Percentiles rank a stretch among this genome's conserved stretches.
Conservation (phyloP, 345 rosid species). For the Alliaria petiolata region DNA sequence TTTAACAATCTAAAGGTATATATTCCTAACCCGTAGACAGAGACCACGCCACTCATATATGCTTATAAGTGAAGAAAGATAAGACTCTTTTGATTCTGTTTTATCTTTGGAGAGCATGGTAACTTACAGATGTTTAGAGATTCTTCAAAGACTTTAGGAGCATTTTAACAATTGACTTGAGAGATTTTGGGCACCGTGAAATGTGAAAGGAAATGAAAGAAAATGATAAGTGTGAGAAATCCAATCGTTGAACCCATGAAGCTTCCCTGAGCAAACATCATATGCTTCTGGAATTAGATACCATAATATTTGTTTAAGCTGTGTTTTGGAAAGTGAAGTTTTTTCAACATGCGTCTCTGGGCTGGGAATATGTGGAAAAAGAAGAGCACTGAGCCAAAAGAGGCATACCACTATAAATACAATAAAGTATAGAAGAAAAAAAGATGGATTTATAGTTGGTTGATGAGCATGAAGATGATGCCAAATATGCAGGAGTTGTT, state of each 20-base stretch:
- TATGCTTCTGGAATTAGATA: slow-evolving; percentile 33
- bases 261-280: slow-evolving; percentile 19
- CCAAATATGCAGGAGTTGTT: slow-evolving; percentile 12
- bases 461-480: slow-evolving; percentile 27
- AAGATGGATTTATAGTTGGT: slow-evolving; percentile 1
- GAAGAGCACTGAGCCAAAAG: slow-evolving; percentile 24
- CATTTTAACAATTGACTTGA: slow-evolving; percentile 29
- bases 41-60: slow-evolving; percentile 32
- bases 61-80: slow-evolving; percentile 32
- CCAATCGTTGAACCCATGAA: slow-evolving; percentile 16
- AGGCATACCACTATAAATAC: slow-evolving; percentile 14
- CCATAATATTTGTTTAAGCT: slow-evolving; percentile 34
- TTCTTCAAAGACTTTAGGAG: slow-evolving; percentile 16
- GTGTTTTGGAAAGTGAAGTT: slow-evolving; percentile 12
- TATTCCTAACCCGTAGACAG: slow-evolving; percentile 30
- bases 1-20: slow-evolving; percentile 22
- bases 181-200: slow-evolving; percentile 25
- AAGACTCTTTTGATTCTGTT: slow-evolving; percentile 30
- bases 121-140: slow-evolving; percentile 19
- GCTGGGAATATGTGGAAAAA: slow-evolving; percentile 26
- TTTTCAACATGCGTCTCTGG: slow-evolving; percentile 19
- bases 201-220: slow-evolving; percentile 21
- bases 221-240: slow-evolving; percentile 25
- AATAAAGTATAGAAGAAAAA: slow-evolving; percentile 10
- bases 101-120: slow-evolving; percentile 12